Evolutionary conservation across 129 eudicot genomes (phyloP), one percentile per base, ranked within the genome.

Genomic region (Artemisia argyi): DNA sequence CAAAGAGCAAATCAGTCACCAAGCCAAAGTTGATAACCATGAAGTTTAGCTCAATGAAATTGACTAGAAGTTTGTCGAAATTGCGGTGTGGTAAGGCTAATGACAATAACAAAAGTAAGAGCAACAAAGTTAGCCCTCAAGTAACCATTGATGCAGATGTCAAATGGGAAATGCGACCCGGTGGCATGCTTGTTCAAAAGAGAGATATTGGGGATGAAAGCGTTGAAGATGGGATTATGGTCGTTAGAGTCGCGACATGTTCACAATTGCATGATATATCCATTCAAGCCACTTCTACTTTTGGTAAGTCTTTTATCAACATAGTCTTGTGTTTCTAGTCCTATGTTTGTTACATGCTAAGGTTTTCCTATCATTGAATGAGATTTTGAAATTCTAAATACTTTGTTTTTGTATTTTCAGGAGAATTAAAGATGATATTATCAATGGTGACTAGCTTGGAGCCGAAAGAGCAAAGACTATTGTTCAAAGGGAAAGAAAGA

Each of bases 111-210:
- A 74, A 28, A 30, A 78, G 83, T 11, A 63, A 56, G 55, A 69
- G 30, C 14, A 19, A 20, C 8, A 62, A 16, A 0, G 59, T 66
- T 32, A 73, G 56, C 47, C 69, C 63, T 35, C 71, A 71, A 28
- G 28, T 63, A 3, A 24, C 19, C 17, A 49, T 5, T n/a, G 60
- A 48, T 16, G 76, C 67, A 6, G 91, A 91, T 61, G 85, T 91
- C 44, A 86, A 79, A 74, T 91, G 97, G 97, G 97, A 91, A 59
- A 16, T 91, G 28, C 86, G 96, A 11, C 97, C 97, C 0, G 91
- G 96, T 10, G 96, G 97, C 53, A 91, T 91, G 97, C 87, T 91
- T 78, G 97, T 91, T 53, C 96, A 91, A n/a, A 91, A 74, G 72
- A 75, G 97, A 83, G 97, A 91, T 24, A 52, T 56, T 3, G 20